Base-by-base conservation (phyloP, 2,329 filamentous ascomycete genomes). In the Grosmannia clavigera region DNA sequence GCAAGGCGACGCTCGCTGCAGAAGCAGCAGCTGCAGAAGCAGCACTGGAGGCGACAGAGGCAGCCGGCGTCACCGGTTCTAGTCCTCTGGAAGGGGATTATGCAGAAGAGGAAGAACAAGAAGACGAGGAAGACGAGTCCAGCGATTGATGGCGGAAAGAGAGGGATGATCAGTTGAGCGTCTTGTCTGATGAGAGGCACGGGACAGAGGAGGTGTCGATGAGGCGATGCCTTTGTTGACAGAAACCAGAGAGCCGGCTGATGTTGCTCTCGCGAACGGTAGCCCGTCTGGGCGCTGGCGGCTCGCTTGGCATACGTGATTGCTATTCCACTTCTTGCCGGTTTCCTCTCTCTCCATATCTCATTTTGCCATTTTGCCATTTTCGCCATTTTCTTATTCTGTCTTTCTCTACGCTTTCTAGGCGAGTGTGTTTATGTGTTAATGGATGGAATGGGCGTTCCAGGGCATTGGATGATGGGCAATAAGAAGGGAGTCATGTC, bases 1-100 rank as follows among this genome's bases (percentile, higher is more conserved):
- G 64, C 62, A 65, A 65, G 63, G 64, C 64, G 1, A 58, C 60
- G 38, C 62, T 65, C 1, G 64, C 63, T 29, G 64, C 64, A 2
- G 64, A 65, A 52, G 59, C 29, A 0, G 38, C 38, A 25, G 57
- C 38, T 22, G 22, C 22, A 22, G 22, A 22, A 16, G 10, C 16
- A 12, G 29, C 19, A 14, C 43, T 33, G 3, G 62, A 27, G 0
- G 55, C 33, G 50, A 12, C 40, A 12, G 57, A 31, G 19, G 57
- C 19, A 19, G 57, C 46, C 12, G 40, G 33, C 12, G 40, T 25
- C 25, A 57, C 33, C 6, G 22, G 55, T 40, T 31, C 55, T 4
- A 48, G 35, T 19, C 12, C 19, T 2, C 48, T 22, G 22, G 55
- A 48, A 9, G 53, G 51, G 3, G 54, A 57, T 0, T 46, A 57